Evolutionary conservation across 2,329 filamentous ascomycete species (phyloP), one percentile per base, ranked within the genome.

Genomic region (Scedosporium apiospermum): DNA sequence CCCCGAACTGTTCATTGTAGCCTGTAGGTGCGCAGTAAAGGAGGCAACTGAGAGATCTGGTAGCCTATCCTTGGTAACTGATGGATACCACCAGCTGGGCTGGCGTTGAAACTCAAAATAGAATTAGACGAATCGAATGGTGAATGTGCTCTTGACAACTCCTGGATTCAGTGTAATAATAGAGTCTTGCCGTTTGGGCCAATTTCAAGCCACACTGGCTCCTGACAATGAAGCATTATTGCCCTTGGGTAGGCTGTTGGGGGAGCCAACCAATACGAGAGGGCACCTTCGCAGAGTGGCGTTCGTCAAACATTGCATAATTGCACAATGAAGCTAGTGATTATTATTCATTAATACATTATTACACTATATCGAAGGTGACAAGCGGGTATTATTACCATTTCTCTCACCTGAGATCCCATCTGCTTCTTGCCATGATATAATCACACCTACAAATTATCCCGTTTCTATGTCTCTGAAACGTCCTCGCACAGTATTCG

Each of bases 401-500:
- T 6, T 38, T 38, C 34, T 38, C 27, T 6, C 34, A 38, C 12
- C 9, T 38, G 21, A 18, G 46, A 51, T 18, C n/a, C 9, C 46
- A 51, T 18, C 21, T 51, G 46, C 9, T 51, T 51, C 46, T 6
- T 18, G 2, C 9, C 21, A 51, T 49, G 30, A 14, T 38, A 38
- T 38, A 38, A 38, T 38, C 10, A 3, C 34, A 38, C 34, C 34
- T 14, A 9, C 9, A 38, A 9, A 38, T 9, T 38, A 38, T 12
- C 12, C 68, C 74, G 3, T 26, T 26, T 21, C 18, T 46, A 93
- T 93, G 89, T 85, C 89, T 68, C 83, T 77, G 76, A 98, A 95
- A 84, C 87, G 92, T 75, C 88, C 88, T 69, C 88, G 88, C 70
- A 84, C 85, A 68, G 82, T 85, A 68, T 96, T 90, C 74, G 92